Evolutionary conservation across 345 rosid species (phyloP), one percentile per base, ranked within the genome.

Genomic region (Corchorus olitorius): DNA sequence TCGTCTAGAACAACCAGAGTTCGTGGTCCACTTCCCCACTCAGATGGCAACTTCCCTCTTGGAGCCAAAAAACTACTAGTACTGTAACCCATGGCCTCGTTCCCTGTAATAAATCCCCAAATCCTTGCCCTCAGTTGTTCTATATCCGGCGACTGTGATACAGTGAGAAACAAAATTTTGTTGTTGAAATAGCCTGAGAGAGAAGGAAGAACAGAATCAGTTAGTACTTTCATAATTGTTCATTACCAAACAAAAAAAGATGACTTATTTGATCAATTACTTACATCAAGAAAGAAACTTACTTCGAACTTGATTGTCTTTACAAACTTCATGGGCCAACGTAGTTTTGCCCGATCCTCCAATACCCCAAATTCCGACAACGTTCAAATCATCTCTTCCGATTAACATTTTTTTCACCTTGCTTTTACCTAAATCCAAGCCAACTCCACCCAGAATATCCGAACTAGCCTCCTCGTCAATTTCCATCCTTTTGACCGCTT

Each of bases 281-380:
- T 67, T 22, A 20, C 41, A 14, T 49, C 11, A 68, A 49, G 7
- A 6, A 68, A 68, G 53, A 33, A 48, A 69, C 92, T 85, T 86
- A 95, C 99, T 70, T 81, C 70, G 80, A 43, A 95, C 88, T 83
- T 87, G 81, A 73, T 77, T 77, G 66, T 95, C 99, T 75, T 78
- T 86, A 65, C 87, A 80, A 76, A 89, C 62, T 77, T 95, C 94
- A 75, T 65, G 76, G 35, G 94, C 99, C 81, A 95, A 81, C 72
- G 99, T 93, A 6, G 99, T 93, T 70, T 95, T 95, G 0, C 99
- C 99, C 0, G 92, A 93, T 20, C 98, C 99, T 0, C 97, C 99
- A 77, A 92, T 93, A 4, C 99, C 98, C 75, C 72, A 68, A 53
- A 93, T 92, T 65, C 94, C 98, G 58, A 91, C 61, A 68, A 92